These are phyloP conservation scores for Magnaporthiopsis poae DNA, from an alignment of 2,329 filamentous ascomycete genomes.

Conservation along the genomic window DNA sequence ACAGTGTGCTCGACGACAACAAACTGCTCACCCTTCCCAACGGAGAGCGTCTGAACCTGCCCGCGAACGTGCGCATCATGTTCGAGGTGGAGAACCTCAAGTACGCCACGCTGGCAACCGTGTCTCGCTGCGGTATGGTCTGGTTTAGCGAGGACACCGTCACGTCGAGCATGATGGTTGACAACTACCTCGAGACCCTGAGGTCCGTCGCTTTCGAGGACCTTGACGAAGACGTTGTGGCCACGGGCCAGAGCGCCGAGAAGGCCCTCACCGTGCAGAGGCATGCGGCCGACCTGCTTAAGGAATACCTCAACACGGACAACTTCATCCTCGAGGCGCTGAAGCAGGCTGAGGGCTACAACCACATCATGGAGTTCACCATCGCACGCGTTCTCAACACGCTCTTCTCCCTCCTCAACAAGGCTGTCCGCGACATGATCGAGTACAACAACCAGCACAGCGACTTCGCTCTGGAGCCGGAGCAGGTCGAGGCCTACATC, in stretches of 20 bases:
- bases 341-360: conserved; percentile 64
- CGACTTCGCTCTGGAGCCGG: conserved; percentile 83
- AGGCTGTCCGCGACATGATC: conserved; percentile 79
- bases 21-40: conserved; percentile 95
- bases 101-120: conserved; percentile 95
- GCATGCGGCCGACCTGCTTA: conserved; percentile 69
- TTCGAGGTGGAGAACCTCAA: conserved; percentile 98
- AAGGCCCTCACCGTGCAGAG: conserved; percentile 71
- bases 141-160: conserved; percentile 99
- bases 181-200: conserved; percentile 78
- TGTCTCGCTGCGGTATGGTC: conserved; percentile 99
- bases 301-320: conserved; percentile 65
- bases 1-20: conserved; percentile 98
- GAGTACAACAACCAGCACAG: conserved; percentile 93
- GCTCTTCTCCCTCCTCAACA: conserved; percentile 89
- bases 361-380: conserved; percentile 98
- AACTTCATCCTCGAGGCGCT: conserved; percentile 73
- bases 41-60: conserved; percentile 90
- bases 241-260: conserved; percentile 63
- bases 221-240: conserved; percentile 80
- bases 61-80: conserved; percentile 94
- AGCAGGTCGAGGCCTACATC: conserved; percentile 80
- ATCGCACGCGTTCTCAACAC: conserved; percentile 82
- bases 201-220: conserved; percentile 83
- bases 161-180: conserved; percentile 81